Evolutionary conservation across 139 green algal genomes (phyloP), one percentile per base, ranked within the genome.

Genomic region (Nannochloris sp.): DNA sequence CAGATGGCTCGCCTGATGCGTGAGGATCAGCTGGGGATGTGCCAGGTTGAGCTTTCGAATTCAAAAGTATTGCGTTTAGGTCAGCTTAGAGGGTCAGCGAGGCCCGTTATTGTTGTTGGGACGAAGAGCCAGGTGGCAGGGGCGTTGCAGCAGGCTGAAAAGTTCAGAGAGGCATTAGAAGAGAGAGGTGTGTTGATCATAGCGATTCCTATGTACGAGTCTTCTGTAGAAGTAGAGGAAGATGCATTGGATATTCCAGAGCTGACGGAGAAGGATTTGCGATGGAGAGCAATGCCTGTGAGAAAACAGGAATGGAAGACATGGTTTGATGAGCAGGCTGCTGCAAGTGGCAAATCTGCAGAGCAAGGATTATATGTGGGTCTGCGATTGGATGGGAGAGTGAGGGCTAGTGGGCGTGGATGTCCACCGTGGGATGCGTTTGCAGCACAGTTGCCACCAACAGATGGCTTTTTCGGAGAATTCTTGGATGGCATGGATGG

Each of bases 401-500:
- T 92, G 65, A 66, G 87, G 1, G 79, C 72, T 28, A 83, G 70
- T 40, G 85, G 87, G 8, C 68, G 65, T 25, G 85, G 85, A 13
- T 53, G 37, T 3, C 82, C 85, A 4, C 84, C 84, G 0, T 91
- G 79, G 80, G 62, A 66, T 6, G 46, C 65, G 4, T 81, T 89
- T 30, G 61, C 76, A 14, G 70, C 68, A 25, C 73, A 89, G 64
- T 70, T 92, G 63, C 73, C 85, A 3, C 78, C 78, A 4, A 51
- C 80, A 4, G 78, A 88, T 66, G 85, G 84, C 45, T 51, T 69
- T 50, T 80, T 69, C 25, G 56, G 65, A 56, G 85, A 82, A 8
- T 77, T 92, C 20, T 65, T 90, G 2, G 84, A 91, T 49, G 85
- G 84, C 26, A 84, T 92, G 62, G 85, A 92, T 49, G 85, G 85